phyloP scores from a whole-genome alignment of 441 rosid genomes.

The Macaranga tanarius region DNA sequence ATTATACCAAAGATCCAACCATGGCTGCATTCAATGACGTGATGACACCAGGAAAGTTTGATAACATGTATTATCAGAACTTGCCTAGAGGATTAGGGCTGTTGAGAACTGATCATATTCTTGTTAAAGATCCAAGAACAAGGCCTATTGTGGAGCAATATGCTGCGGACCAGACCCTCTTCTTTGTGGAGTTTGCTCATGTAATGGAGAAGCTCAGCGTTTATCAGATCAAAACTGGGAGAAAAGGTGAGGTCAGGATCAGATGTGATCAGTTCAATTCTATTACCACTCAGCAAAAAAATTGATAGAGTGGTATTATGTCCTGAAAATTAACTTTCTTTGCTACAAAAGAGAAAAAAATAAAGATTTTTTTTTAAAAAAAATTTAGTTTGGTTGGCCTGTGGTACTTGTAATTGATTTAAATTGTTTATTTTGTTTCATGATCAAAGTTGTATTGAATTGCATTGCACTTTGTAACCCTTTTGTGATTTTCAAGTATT shows the following conservation, averaged over 20 bases:
- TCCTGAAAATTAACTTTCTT: no score
- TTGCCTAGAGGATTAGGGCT: constrained; percentile 57
- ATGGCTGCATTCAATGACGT: constrained; percentile 74
- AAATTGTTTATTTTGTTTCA: no score
- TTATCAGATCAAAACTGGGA: constrained; percentile 45
- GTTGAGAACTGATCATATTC: constrained; percentile 44
- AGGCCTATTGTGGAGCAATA: constrained; percentile 49
- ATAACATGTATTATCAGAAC: constrained; percentile 71
- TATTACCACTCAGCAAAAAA: neutral
- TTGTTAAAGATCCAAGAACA: constrained; percentile 48
- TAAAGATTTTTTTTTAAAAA: no score
- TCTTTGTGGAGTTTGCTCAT: constrained; percentile 47
- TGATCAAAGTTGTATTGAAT: no score
- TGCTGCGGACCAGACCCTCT: constrained; percentile 50
- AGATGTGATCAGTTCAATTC: constrained; percentile 62
- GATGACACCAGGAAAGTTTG: constrained; percentile 69
- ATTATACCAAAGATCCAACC: constrained; percentile 40
- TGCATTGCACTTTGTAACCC: no score
- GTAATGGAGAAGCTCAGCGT: constrained; percentile 62
- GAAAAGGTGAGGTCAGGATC: constrained; percentile 54
- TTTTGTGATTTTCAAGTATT: no score
- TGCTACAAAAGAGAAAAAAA: no score
- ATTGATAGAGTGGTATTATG: neutral
- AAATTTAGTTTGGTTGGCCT: no score
- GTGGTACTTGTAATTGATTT: no score